Percentiles rank a stretch among this genome's conserved stretches.
Conservation (phyloP, 345 rosid species). For the Arabidopsis thaliana region DNA sequence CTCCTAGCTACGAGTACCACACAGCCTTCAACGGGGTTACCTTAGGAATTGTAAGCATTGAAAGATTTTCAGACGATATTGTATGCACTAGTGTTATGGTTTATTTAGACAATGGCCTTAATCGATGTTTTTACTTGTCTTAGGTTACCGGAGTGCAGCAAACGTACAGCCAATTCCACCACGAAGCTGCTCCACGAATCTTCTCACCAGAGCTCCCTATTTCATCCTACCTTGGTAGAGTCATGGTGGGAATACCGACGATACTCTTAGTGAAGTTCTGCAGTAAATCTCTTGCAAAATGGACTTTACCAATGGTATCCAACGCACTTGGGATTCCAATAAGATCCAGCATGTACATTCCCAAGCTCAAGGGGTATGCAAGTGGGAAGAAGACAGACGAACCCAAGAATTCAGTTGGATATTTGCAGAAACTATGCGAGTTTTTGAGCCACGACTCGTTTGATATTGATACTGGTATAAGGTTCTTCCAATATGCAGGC, state of each 20-base stretch:
- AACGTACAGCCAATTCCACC: slow-evolving; percentile 92
- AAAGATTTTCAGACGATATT: neutral
- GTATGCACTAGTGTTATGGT: neutral
- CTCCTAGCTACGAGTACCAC: slow-evolving; percentile 96
- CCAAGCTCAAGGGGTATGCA: slow-evolving; percentile 57
- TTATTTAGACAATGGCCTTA: slow-evolving; percentile 7
- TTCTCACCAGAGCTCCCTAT: slow-evolving; percentile 59
- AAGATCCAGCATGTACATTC: slow-evolving; percentile 71
- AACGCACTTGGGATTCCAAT: slow-evolving; percentile 77
- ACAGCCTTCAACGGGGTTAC: slow-evolving; percentile 93
- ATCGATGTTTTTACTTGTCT: neutral
- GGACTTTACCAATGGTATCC: slow-evolving; percentile 79
- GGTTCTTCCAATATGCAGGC: slow-evolving; percentile 89
- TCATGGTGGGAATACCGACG: slow-evolving; percentile 80
- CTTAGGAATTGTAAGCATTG: slow-evolving; percentile 84
- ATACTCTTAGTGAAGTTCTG: slow-evolving; percentile 88
- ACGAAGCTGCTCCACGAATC: slow-evolving; percentile 67
- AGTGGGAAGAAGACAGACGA: slow-evolving; percentile 53
- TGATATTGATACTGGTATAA: slow-evolving; percentile 84
- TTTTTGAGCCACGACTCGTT: slow-evolving; percentile 56
- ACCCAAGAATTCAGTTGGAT: slow-evolving; percentile 56
- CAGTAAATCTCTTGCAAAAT: slow-evolving; percentile 88
- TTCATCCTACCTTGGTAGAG: slow-evolving; percentile 62
- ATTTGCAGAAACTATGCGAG: slow-evolving; percentile 56
- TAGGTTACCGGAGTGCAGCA: slow-evolving; percentile 89